These are phyloP conservation scores for Macrocystidia cucumis DNA, from an alignment of 1,284 basidiomycete genomes.

Conservation along the genomic window DNA sequence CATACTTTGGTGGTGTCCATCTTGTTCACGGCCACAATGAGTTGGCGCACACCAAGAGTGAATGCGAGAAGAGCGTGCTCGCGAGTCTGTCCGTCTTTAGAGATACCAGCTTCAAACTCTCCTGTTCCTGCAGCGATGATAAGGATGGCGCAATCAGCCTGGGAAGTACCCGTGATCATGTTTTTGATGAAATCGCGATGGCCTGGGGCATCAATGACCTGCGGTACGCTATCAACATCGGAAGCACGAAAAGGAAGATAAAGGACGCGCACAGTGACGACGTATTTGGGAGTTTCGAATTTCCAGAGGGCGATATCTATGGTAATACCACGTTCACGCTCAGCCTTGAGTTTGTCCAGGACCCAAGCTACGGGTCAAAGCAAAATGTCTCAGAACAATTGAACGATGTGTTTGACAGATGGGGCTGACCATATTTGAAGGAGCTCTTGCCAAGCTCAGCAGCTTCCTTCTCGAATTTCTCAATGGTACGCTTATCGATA, in stretches of 20 bases:
- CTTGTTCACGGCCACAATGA: conserved; percentile 99
- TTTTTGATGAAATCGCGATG: conserved; percentile 99
- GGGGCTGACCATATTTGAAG: conserved; percentile 88
- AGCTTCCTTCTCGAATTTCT: conserved; percentile 99
- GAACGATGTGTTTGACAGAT: conserved; percentile 10
- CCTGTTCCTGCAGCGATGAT: conserved; percentile 99
- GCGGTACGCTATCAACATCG: conserved; percentile 12
- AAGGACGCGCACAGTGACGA: conserved; percentile 67
- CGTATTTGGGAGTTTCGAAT: conserved; percentile 94
- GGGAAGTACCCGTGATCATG: conserved; percentile 99
- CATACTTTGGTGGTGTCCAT: conserved; percentile 95
- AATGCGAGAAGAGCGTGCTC: conserved; percentile 99
- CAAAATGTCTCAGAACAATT: conserved; percentile 16
- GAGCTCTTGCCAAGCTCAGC: conserved; percentile 99
- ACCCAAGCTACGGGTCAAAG: conserved; percentile 76
- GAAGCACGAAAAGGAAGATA: conserved; percentile 8
- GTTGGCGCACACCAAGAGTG: conserved; percentile 99
- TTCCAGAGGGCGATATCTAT: conserved; percentile 99
- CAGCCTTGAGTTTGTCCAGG: conserved; percentile 99
- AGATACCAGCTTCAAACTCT: conserved; percentile 99
- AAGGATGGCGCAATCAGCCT: conserved; percentile 99
- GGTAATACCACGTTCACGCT: conserved; percentile 99
- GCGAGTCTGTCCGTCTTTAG: conserved; percentile 99
- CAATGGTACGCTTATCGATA: conserved; percentile 99
- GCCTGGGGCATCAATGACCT: conserved; percentile 98